A percentile compares a stretch with the other conserved stretches of the same genome.
Evolutionary conservation across 768 basidiomycete genomes (phyloP).

Genomic region (Floccularia luteovirens): DNA sequence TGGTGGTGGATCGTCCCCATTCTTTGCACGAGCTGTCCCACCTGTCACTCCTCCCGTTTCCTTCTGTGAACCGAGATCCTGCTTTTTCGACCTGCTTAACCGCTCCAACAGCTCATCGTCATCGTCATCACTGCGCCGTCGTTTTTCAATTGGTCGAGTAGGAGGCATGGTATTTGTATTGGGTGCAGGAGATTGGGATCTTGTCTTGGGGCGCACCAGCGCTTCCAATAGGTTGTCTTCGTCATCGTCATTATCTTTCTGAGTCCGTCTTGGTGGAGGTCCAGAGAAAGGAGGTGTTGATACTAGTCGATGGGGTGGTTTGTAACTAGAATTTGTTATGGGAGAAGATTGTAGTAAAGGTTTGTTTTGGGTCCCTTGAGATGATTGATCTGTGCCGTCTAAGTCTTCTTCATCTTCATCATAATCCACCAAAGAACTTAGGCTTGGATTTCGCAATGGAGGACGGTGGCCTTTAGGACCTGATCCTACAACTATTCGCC

Average conservation of each 20-base stretch:
- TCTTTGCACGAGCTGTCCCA: constrained; percentile 26
- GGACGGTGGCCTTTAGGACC: constrained; percentile 40
- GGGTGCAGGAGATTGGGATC: constrained; percentile 28
- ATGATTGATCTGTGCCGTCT: constrained; percentile 5
- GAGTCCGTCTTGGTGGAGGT: constrained; percentile 37
- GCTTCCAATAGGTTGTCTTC: constrained; percentile 55
- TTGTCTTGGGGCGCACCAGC: constrained; percentile 31
- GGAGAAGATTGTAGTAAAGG: constrained; percentile 23
- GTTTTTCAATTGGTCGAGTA: constrained; percentile 59
- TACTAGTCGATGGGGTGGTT: constrained; percentile 28
- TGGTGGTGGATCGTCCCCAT: constrained; percentile 46
- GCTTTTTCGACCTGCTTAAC: constrained; percentile 54
- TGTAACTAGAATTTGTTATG: constrained; percentile 26
- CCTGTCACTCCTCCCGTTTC: constrained; percentile 10
- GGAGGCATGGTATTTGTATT: constrained; percentile 27
- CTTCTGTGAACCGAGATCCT: constrained; percentile 41
- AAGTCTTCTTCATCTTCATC: constrained; percentile 58
- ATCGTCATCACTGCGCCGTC: constrained; percentile 66
- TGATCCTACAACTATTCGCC: constrained; percentile 33
- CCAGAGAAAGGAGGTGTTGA: constrained; percentile 19
- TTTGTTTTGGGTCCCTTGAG: constrained; percentile 9
- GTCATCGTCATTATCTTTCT: constrained; percentile 35
- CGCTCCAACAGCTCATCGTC: constrained; percentile 60
- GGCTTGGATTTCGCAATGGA: constrained; percentile 42
- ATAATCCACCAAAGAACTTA: constrained; percentile 69